These are phyloP conservation scores for Conoideocrella luteorostrata DNA, from an alignment of 2,329 filamentous ascomycete genomes.

Conservation along the genomic window DNA sequence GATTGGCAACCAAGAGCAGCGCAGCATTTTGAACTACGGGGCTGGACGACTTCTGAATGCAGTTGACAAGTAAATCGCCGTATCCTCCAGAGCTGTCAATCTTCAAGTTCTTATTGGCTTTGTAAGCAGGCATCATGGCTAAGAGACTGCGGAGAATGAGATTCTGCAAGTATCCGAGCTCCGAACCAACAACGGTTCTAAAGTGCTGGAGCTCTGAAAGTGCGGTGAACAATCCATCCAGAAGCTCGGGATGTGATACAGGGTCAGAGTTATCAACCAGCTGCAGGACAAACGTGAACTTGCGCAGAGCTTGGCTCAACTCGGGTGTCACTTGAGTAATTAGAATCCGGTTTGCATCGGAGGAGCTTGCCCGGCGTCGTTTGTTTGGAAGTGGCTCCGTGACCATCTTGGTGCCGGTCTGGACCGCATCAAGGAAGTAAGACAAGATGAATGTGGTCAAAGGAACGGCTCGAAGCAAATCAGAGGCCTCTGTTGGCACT, in stretches of 20 bases:
- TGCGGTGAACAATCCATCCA: constrained; percentile 73
- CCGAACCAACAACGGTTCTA: constrained; percentile 72
- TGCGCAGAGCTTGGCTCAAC: constrained; percentile 61
- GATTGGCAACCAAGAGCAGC: constrained; percentile 75
- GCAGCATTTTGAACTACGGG: constrained; percentile 92
- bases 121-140: constrained; percentile 75
- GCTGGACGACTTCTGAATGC: constrained; percentile 84
- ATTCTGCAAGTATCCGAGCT: constrained; percentile 84
- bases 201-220: constrained; percentile 85
- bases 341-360: constrained; percentile 55
- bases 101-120: constrained; percentile 50
- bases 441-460: constrained; percentile 67
- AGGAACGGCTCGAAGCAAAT: constrained; percentile 66
- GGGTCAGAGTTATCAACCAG: constrained; percentile 76
- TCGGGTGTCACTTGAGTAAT: constrained; percentile 58
- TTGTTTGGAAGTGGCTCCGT: constrained; percentile 69
- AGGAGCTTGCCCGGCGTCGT: constrained; percentile 70
- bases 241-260: constrained; percentile 66
- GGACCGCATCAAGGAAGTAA: constrained; percentile 66
- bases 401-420: constrained; percentile 65
- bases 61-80: constrained; percentile 87
- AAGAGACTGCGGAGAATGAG: constrained; percentile 76
- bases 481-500: constrained; percentile 55
- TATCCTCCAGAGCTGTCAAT: constrained; percentile 77
- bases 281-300: constrained; percentile 81